phyloP scores from a whole-genome alignment of 805 yeast species.

The Kodamaea neixiangensis region DNA sequence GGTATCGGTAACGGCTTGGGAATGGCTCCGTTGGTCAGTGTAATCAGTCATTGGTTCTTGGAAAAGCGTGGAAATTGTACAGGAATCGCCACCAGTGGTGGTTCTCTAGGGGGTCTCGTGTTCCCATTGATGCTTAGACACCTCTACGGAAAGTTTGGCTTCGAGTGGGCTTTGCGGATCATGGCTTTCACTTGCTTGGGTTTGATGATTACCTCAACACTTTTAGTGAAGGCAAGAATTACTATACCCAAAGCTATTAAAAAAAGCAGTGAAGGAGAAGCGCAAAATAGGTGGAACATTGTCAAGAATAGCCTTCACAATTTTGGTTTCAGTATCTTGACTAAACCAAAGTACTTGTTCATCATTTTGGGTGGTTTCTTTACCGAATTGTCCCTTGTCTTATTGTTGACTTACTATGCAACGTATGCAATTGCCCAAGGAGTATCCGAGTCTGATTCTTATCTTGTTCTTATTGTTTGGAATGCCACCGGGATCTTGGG shows the following conservation, averaged over 20 bases:
- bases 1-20: conserved; percentile 64
- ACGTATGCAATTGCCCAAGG: conserved; percentile 33
- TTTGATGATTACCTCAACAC: conserved; percentile 25
- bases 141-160: conserved; percentile 19
- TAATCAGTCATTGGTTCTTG: conserved; percentile 66
- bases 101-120: conserved; percentile 22
- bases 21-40: conserved; percentile 61
- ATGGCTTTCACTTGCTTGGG: conserved; percentile 38
- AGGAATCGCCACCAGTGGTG: conserved; percentile 57
- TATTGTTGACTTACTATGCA: conserved; percentile 34
- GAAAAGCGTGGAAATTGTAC: conserved; percentile 60
- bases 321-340: conserved; percentile 6
- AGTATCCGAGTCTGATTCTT: conserved; percentile 28
- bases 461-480: conserved; percentile 30
- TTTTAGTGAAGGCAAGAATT: conserved; percentile 31
- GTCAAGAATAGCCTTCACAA: background rate
- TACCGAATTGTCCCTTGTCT: conserved; percentile 30
- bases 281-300: background rate
- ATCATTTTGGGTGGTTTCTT: conserved; percentile 34
- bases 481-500: conserved; percentile 34
- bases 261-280: background rate
- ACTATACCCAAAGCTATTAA: conserved; percentile 7
- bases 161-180: conserved; percentile 35
- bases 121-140: conserved; percentile 21
- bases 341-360: conserved; percentile 22